phyloP scores from a whole-genome alignment of 768 basidiomycete species.

The Dioszegia aurantiaca region DNA sequence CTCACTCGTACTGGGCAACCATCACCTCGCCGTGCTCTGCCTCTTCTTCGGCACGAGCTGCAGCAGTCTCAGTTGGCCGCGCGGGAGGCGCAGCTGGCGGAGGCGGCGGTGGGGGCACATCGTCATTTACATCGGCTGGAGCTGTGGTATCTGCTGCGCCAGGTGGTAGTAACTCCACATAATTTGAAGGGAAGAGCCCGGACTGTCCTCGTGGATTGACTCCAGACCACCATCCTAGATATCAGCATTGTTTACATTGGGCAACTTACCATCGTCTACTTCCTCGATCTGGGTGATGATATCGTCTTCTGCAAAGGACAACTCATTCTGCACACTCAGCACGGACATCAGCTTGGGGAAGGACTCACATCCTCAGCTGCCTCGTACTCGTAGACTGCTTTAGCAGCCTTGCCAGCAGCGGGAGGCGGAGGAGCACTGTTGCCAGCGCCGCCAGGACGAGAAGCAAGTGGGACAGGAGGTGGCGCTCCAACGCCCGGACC shows the following conservation, averaged over 20 bases:
- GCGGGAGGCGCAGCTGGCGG: slow-evolving; percentile 57
- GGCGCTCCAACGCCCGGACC: slow-evolving; percentile 38
- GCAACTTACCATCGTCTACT: slow-evolving; percentile 63
- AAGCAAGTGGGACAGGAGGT: slow-evolving; percentile 46
- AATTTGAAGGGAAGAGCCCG: slow-evolving; percentile 90
- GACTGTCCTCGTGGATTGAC: slow-evolving; percentile 66
- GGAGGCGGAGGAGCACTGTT: slow-evolving; percentile 35
- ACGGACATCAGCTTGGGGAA: neutral
- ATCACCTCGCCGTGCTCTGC: slow-evolving; percentile 53
- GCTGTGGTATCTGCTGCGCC: slow-evolving; percentile 45
- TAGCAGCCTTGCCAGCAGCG: slow-evolving; percentile 61
- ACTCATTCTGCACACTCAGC: slow-evolving; percentile 13
- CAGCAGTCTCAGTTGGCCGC: slow-evolving; percentile 50
- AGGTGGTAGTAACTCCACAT: slow-evolving; percentile 68
- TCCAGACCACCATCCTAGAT: slow-evolving; percentile 82
- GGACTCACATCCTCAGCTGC: slow-evolving; percentile 31
- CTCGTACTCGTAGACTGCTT: slow-evolving; percentile 78
- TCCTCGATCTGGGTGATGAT: slow-evolving; percentile 77
- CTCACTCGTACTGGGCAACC: slow-evolving; percentile 60
- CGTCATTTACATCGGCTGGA: slow-evolving; percentile 47
- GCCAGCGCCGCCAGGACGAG: slow-evolving; percentile 43
- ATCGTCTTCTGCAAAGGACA: slow-evolving; percentile 68
- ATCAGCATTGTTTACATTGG: slow-evolving; percentile 5
- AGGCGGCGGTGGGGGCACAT: slow-evolving; percentile 56
- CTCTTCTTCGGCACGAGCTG: slow-evolving; percentile 55